These are phyloP conservation scores for Petasospora rhodanensis DNA, from an alignment of 1,139 yeast genomes.

Conservation along the genomic window DNA sequence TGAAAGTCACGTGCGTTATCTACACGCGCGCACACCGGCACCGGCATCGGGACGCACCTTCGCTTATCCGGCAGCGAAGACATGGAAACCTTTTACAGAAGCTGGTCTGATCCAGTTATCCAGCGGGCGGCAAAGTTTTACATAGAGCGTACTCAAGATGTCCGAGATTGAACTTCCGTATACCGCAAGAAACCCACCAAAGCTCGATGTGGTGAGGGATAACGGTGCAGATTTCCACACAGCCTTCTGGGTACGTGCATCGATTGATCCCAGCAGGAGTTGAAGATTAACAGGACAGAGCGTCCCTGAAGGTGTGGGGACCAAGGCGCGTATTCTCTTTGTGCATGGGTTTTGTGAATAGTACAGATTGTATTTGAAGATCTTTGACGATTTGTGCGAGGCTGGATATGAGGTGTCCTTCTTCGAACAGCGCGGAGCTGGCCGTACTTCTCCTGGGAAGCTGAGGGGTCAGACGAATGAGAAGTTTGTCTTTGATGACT, in stretches of 20 bases:
- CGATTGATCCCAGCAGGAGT: not conserved
- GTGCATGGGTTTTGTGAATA: slow-evolving; percentile 85
- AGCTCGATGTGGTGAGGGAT: slow-evolving; percentile 3
- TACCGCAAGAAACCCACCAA: slow-evolving; percentile 6
- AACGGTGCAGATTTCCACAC: slow-evolving; percentile 18
- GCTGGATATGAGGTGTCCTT: slow-evolving; percentile 70
- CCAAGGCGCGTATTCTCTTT: slow-evolving; percentile 54
- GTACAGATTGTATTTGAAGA: slow-evolving; percentile 46
- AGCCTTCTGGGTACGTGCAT: slow-evolving; percentile 19
- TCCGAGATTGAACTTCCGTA: slow-evolving; percentile 6
- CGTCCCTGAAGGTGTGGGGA: slow-evolving; percentile 33
- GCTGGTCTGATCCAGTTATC: too few relatives aligned
- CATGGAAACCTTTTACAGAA: too few relatives aligned
- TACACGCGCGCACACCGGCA: too few relatives aligned
- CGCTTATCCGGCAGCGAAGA: too few relatives aligned
- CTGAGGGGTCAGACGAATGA: slow-evolving; percentile 67
- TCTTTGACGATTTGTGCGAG: slow-evolving; percentile 53
- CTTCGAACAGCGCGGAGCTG: slow-evolving; percentile 90
- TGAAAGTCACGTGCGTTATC: too few relatives aligned
- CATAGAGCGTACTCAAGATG: too few relatives aligned
- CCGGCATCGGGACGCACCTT: too few relatives aligned
- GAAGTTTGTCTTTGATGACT: slow-evolving; percentile 55
- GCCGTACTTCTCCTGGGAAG: slow-evolving; percentile 61
- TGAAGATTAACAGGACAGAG: slow-evolving; percentile 10
- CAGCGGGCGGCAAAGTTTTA: too few relatives aligned